Percentiles rank a stretch among this genome's conserved stretches.
phyloP scores from a whole-genome alignment of 2,329 filamentous ascomycete species.

The Hysterium pulicare region DNA sequence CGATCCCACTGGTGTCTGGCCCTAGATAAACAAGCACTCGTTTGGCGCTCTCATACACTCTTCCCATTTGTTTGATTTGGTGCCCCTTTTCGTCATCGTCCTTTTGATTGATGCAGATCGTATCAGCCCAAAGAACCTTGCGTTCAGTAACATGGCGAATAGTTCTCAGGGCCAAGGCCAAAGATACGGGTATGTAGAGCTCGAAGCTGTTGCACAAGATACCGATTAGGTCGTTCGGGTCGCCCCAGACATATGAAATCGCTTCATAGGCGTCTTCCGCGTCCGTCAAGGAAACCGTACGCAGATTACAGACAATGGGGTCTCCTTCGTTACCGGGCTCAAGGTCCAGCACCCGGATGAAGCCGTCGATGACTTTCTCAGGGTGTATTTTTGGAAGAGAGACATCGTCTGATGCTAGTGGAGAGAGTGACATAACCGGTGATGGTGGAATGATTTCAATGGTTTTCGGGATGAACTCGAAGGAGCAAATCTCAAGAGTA shows the following conservation, averaged over 20 bases:
- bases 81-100: slow-evolving; percentile 15
- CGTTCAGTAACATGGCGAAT: slow-evolving; percentile 12
- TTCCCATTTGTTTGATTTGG: slow-evolving; percentile 20
- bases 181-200: slow-evolving; percentile 14
- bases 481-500: too few relatives aligned
- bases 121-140: slow-evolving; percentile 15
- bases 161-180: slow-evolving; percentile 13
- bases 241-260: slow-evolving; percentile 23
- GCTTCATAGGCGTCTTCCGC: slow-evolving; percentile 15
- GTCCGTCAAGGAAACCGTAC: neutral
- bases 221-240: slow-evolving; percentile 8
- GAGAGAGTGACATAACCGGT: neutral
- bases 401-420: neutral
- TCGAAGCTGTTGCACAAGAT: slow-evolving; percentile 13
- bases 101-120: slow-evolving; percentile 14
- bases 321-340: neutral
- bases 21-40: slow-evolving; percentile 21
- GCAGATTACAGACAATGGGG: neutral
- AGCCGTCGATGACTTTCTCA: neutral
- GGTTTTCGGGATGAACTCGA: neutral
- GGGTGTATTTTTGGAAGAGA: neutral
- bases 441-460: neutral
- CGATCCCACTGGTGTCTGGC: slow-evolving; percentile 2
- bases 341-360: neutral
- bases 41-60: slow-evolving; percentile 18